Evolutionary conservation across 2,329 filamentous ascomycete genomes (phyloP).

Genomic region (Chaetomium strumarium): DNA sequence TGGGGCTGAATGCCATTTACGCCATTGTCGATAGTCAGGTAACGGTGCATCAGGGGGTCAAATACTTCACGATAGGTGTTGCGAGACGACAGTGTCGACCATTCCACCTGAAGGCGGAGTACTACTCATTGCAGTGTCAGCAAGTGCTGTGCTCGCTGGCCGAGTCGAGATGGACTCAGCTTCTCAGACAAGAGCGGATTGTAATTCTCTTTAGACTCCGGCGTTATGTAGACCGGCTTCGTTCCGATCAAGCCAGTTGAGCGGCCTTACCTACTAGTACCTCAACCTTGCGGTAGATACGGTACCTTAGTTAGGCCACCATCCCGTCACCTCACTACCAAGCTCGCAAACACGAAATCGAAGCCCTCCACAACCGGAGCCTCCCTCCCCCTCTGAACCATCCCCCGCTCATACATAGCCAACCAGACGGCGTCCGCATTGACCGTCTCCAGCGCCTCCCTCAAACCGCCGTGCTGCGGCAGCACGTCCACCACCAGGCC

Average conservation of each 20-base stretch:
- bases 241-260: no score
- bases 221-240: no score
- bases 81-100: no score
- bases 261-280: no score
- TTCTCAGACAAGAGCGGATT: no score
- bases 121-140: no score
- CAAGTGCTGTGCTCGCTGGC: no score
- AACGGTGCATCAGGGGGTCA: no score
- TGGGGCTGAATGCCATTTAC: no score
- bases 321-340: conserved; percentile 5
- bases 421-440: conserved; percentile 78
- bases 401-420: conserved; percentile 44
- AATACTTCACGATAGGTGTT: no score
- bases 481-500: conserved; percentile 52
- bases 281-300: not conserved
- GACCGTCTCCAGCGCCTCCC: conserved; percentile 52
- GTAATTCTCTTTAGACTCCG: not conserved
- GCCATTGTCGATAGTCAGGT: not conserved
- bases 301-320: not conserved
- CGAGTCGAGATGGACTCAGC: no score
- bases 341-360: conserved; percentile 32
- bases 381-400: conserved; percentile 33
- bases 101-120: no score
- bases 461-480: conserved; percentile 42
- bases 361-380: conserved; percentile 41